Conservation (phyloP, 768 basidiomycete species). For the Trichaptum fuscoviolaceum region DNA sequence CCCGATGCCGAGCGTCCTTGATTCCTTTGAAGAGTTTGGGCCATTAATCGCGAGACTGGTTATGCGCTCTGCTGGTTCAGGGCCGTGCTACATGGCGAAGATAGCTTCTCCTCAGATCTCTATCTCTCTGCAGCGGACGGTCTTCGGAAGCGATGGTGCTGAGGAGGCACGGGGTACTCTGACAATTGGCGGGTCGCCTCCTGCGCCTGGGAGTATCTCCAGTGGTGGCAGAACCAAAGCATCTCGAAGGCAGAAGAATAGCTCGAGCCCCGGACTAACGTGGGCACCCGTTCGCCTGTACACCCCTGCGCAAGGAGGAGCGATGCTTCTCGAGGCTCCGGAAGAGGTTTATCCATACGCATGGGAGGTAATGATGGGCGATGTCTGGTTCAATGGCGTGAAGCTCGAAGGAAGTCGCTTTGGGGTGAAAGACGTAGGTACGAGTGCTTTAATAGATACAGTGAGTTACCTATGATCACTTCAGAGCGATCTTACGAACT, state of each 20-base stretch:
- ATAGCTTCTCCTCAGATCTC: conserved; percentile 41
- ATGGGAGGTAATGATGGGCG: conserved; percentile 71
- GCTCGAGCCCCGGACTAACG: conserved; percentile 59
- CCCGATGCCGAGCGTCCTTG: conserved; percentile 25
- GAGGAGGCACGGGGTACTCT: conserved; percentile 58
- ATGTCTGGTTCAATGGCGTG: conserved; percentile 64
- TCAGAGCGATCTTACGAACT: neutral
- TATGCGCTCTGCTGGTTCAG: neutral
- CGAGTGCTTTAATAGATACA: conserved; percentile 66
- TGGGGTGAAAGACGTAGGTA: conserved; percentile 31
- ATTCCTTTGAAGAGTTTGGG: conserved; percentile 36
- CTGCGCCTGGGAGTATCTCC: no score
- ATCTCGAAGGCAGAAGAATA: conserved; percentile 65
- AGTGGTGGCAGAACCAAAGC: no score
- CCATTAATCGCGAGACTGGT: conserved; percentile 41
- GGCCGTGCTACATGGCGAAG: conserved; percentile 7
- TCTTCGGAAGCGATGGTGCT: conserved; percentile 59
- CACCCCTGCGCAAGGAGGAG: conserved; percentile 42
- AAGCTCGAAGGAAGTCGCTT: conserved; percentile 33
- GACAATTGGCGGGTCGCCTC: conserved; percentile 55
- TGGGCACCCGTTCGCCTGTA: conserved; percentile 66
- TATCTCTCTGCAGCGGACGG: conserved; percentile 63
- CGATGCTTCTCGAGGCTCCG: conserved; percentile 49
- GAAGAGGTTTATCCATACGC: conserved; percentile 59
- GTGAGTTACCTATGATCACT: conserved; percentile 30